Base-by-base conservation (phyloP, 306 rosid genomes). In the Rosa lucieae region DNA sequence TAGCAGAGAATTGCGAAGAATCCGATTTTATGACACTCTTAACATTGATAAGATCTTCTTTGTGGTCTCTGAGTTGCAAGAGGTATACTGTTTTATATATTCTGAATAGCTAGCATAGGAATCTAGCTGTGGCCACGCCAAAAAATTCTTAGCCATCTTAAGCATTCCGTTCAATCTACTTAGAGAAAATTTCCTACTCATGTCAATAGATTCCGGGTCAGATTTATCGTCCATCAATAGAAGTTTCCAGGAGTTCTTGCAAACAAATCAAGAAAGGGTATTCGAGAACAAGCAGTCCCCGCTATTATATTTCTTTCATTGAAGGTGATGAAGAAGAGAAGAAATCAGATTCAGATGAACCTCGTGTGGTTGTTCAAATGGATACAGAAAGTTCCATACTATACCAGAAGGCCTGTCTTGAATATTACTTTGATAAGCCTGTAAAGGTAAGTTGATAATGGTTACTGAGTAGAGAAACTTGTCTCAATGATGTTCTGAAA, bases 361-460 rank as follows among this genome's bases (percentile, higher is more conserved):
- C 93, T 69, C 93, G 51, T 72, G 67, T 85, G 39, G 89, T 91
- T 20, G 96, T 93, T 72, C 99, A 93, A 86, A 93, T 96, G 99
- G 99, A 96, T 77, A 96, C 98, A 3, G 99, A 93, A 85, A 86
- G 83, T 86, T 85, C 99, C 65, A 85, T 83, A 3, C 85, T 93
- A 32, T 90, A 91, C 86, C 85, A 93, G 61, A 96, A 93, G 49
- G 79, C 89, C 11, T 91, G 94, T 83, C 96, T 96, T 87, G 98
- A 91, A 61, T 92, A 86, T 87, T 88, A 88, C 84, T 93, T 93
- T 72, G 89, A 89, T 53, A 84, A 83, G 78, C 99, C 99, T 72
- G 75, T 93, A 13, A 87, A 79, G 73, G 97, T 94, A 89, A 88
- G 91, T 75, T 39, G 75, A 20, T 47, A 72, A 55, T 67, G 39